Evolutionary conservation across 306 rosid genomes (phyloP).

Genomic region (Medicago arabica): DNA sequence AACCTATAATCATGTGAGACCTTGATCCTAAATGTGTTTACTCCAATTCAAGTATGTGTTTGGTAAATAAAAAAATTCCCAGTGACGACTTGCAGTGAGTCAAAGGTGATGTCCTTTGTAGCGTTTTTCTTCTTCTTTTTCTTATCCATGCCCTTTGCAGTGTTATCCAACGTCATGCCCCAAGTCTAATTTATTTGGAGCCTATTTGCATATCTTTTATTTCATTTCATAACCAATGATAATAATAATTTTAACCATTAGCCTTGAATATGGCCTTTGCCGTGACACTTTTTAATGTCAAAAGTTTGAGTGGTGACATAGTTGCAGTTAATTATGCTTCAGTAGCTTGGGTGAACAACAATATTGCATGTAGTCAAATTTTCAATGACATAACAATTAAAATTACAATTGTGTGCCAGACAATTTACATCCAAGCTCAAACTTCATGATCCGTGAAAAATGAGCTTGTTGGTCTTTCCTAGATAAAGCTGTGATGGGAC

Average conservation of each 20-base stretch:
- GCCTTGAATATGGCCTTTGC: too few relatives aligned
- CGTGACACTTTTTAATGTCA: too few relatives aligned
- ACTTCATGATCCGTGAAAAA: constrained; percentile 18
- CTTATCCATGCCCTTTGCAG: background rate
- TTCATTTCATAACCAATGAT: background rate
- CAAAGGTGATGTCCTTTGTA: too few relatives aligned
- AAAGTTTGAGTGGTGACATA: too few relatives aligned
- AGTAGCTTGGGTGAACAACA: background rate
- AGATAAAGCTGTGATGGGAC: constrained; percentile 20
- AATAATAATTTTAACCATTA: background rate
- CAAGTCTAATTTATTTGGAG: background rate
- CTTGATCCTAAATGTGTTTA: constrained; percentile 38
- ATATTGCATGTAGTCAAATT: constrained; percentile 29
- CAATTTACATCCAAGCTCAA: constrained; percentile 29
- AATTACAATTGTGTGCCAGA: constrained; percentile 41
- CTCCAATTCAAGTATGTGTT: background rate
- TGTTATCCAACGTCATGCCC: background rate
- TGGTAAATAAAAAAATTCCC: background rate
- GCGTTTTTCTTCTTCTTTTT: too few relatives aligned
- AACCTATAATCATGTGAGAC: constrained; percentile 48
- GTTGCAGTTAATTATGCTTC: too few relatives aligned
- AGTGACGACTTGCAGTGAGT: too few relatives aligned
- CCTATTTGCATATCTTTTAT: background rate
- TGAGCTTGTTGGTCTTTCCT: constrained; percentile 21
- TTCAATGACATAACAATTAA: constrained; percentile 33